Conservation (phyloP, 1,284 basidiomycete species). For the Tilletia setariae region DNA sequence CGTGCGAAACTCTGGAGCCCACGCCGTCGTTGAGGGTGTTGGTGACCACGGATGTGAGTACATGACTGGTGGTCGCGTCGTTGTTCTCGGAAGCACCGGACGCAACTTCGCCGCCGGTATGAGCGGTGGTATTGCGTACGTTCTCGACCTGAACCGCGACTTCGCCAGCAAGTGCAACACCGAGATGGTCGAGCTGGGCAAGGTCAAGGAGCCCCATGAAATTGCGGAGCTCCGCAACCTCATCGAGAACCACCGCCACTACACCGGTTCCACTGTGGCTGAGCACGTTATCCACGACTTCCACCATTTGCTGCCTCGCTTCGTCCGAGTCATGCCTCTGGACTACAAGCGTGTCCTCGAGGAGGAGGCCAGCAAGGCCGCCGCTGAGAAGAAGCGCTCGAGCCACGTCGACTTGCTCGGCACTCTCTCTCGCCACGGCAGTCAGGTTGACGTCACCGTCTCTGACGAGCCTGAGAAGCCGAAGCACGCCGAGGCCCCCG, state of each 20-base stretch:
- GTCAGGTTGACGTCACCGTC: constrained; percentile 42
- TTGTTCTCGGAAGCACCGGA: constrained; percentile 42
- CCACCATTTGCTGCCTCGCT: constrained; percentile 49
- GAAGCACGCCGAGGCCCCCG: constrained; percentile 42
- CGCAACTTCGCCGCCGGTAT: constrained; percentile 47
- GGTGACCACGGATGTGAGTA: constrained; percentile 48
- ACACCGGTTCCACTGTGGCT: constrained; percentile 48
- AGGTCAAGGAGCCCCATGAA: constrained; percentile 46
- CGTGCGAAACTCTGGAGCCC: constrained; percentile 51
- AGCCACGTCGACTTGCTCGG: constrained; percentile 52
- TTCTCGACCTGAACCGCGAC: constrained; percentile 51
- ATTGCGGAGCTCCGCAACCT: constrained; percentile 52
- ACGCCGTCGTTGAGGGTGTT: constrained; percentile 49
- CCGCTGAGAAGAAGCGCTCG: constrained; percentile 50
- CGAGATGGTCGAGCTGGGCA: constrained; percentile 50
- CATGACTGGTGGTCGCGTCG: constrained; percentile 45
- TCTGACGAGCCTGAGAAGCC: constrained; percentile 32
- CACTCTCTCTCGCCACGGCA: constrained; percentile 47
- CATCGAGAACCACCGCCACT: constrained; percentile 52
- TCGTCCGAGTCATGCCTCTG: constrained; percentile 49
- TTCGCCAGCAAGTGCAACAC: constrained; percentile 47
- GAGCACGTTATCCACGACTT: constrained; percentile 50
- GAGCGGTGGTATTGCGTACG: constrained; percentile 48
- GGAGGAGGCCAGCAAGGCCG: constrained; percentile 51
- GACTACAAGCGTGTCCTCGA: constrained; percentile 53